Evolutionary conservation across 108 stramenopile species (phyloP).

Genomic region (Licmophora abbreviata): DNA sequence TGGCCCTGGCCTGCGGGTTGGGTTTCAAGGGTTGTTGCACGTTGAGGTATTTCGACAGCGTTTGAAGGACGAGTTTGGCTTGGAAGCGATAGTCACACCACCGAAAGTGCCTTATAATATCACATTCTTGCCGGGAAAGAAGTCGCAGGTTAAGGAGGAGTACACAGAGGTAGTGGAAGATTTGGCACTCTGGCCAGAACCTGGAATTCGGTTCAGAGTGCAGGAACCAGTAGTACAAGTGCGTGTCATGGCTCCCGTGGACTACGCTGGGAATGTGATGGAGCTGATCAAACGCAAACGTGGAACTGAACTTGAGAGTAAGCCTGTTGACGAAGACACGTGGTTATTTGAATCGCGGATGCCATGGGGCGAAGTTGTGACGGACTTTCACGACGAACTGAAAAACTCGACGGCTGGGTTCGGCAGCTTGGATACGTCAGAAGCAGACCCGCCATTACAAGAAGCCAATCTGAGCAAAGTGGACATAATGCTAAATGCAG

Average conservation of each 20-base stretch:
- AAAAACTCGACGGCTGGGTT: constrained; percentile 75
- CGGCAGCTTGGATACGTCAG: constrained; percentile 65
- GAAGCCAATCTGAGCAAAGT: constrained; percentile 86
- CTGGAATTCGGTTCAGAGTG: constrained; percentile 65
- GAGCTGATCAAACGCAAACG: constrained; percentile 76
- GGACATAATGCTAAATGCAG: constrained; percentile 90
- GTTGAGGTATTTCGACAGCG: constrained; percentile 97
- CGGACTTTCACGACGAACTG: constrained; percentile 77
- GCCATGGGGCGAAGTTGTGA: constrained; percentile 90
- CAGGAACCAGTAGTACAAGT: constrained; percentile 77
- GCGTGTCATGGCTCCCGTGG: constrained; percentile 68
- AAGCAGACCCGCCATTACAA: constrained; percentile 54
- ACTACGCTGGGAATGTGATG: constrained; percentile 82
- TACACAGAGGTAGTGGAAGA: constrained; percentile 76
- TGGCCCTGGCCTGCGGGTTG: constrained; percentile 90
- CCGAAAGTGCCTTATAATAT: constrained; percentile 94
- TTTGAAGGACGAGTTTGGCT: constrained; percentile 89
- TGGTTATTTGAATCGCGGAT: constrained; percentile 77
- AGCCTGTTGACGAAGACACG: constrained; percentile 72
- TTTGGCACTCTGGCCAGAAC: constrained; percentile 58
- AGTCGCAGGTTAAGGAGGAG: constrained; percentile 74
- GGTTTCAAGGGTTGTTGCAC: constrained; percentile 96
- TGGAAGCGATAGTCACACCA: constrained; percentile 94
- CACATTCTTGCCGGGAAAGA: constrained; percentile 72
- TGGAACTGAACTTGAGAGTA: constrained; percentile 56